Evolutionary conservation across 23 red algal genomes (phyloP).

Genomic region (Cyanidioschyzon merolae): DNA sequence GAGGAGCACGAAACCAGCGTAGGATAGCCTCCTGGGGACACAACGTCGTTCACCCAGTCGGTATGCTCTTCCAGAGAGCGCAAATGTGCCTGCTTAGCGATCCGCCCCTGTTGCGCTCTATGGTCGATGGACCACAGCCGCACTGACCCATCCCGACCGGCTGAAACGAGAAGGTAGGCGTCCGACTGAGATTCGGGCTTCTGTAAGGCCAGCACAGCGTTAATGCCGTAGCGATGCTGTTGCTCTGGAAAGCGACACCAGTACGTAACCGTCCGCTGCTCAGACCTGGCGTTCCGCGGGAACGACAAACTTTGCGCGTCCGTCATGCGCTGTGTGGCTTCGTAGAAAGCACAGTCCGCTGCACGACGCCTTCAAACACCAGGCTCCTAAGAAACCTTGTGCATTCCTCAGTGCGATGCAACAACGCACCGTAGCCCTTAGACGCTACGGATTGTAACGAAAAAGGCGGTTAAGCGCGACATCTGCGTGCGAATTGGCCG

Average conservation of each 20-base stretch:
- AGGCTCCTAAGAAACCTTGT: too few species aligned
- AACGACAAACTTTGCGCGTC: background rate
- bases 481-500: too few species aligned
- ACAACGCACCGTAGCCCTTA: too few species aligned
- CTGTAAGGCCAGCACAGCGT: conserved; percentile 33
- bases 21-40: conserved; percentile 27
- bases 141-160: conserved; percentile 82
- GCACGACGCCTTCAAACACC: too few species aligned
- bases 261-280: conserved; percentile 46
- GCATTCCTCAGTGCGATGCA: too few species aligned
- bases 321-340: background rate
- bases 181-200: conserved; percentile 17
- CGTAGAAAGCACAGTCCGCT: too few species aligned
- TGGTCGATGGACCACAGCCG: conserved; percentile 44
- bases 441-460: too few species aligned
- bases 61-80: conserved; percentile 57
- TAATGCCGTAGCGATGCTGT: conserved; percentile 74
- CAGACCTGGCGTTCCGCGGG: background rate
- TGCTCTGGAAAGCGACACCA: conserved; percentile 50
- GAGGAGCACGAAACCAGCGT: conserved; percentile 63
- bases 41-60: conserved; percentile 95
- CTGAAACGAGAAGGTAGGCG: conserved; percentile 34
- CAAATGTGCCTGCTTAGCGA: background rate
- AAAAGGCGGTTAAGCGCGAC: too few species aligned
- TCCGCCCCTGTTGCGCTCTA: background rate